Conservation (phyloP, 345 rosid genomes). For the Eutrema heterophyllum region DNA sequence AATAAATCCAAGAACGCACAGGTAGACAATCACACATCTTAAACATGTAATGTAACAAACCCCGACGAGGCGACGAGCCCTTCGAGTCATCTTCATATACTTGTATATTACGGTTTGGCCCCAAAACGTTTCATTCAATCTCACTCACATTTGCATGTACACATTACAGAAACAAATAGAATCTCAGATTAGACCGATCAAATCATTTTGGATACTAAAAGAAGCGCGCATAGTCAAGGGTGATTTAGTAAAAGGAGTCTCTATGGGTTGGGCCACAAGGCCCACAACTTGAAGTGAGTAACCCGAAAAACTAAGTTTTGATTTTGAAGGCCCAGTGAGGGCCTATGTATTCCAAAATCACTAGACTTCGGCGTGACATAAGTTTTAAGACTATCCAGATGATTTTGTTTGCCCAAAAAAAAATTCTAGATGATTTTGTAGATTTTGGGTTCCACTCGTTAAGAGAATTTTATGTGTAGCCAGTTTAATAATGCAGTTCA, state of each 20-base stretch:
- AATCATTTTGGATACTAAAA: neutral
- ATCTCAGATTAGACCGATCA: neutral
- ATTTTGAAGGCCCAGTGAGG: neutral
- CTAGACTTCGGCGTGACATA: neutral
- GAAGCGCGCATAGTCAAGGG: neutral
- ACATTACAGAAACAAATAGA: neutral
- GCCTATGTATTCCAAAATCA: neutral
- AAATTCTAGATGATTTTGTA: too few species aligned
- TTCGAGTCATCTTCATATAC: slow-evolving; percentile 3
- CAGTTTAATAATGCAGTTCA: too few species aligned
- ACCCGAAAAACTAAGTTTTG: neutral
- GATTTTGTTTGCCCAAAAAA: too few species aligned
- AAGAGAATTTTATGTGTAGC: too few species aligned
- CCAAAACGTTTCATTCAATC: neutral
- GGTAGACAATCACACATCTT: slow-evolving; percentile 14
- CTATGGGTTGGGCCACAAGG: neutral
- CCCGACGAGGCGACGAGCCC: neutral
- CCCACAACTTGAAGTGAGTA: neutral
- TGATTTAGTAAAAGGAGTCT: neutral
- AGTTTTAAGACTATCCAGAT: too few species aligned
- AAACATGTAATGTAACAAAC: slow-evolving; percentile 1
- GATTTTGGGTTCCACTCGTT: too few species aligned
- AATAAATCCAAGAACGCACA: slow-evolving; percentile 15
- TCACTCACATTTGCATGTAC: neutral
- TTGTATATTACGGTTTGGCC: neutral